These are phyloP conservation scores for Hyphodiscus hymeniophilus DNA, from an alignment of 495 filamentous ascomycete genomes.

Conservation along the genomic window DNA sequence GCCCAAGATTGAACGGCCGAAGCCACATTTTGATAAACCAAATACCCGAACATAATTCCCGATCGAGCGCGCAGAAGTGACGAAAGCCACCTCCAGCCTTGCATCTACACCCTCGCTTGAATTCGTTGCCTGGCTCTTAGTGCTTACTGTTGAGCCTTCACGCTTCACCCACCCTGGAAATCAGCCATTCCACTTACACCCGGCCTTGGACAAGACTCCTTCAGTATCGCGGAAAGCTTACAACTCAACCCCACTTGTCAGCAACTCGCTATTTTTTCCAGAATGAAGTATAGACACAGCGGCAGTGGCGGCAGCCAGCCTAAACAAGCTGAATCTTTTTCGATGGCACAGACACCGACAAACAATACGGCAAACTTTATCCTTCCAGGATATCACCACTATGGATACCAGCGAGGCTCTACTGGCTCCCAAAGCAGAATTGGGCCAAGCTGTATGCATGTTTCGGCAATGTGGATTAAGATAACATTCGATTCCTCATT, in stretches of 20 bases:
- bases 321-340: not conserved
- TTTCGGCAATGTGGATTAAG: not conserved
- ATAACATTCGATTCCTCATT: not conserved
- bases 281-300: not conserved
- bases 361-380: not conserved
- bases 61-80: no score
- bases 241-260: slow-evolving; percentile 15
- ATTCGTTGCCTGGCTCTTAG: slow-evolving; percentile 3
- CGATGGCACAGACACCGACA: not conserved
- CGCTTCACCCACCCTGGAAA: not conserved
- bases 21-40: no score
- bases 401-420: not conserved
- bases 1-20: no score
- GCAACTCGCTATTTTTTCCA: slow-evolving; percentile 10
- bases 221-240: not conserved
- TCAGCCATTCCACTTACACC: slow-evolving; percentile 9
- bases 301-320: not conserved
- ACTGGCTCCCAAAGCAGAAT: not conserved
- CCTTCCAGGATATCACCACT: not conserved
- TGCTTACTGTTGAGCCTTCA: slow-evolving; percentile 15
- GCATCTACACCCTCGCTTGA: slow-evolving; percentile 5
- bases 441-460: not conserved
- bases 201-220: slow-evolving; percentile 2
- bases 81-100: slow-evolving; percentile 6
- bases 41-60: no score